Base-by-base conservation (phyloP, 176 grass and related monocot species). In the Lolium perenne region DNA sequence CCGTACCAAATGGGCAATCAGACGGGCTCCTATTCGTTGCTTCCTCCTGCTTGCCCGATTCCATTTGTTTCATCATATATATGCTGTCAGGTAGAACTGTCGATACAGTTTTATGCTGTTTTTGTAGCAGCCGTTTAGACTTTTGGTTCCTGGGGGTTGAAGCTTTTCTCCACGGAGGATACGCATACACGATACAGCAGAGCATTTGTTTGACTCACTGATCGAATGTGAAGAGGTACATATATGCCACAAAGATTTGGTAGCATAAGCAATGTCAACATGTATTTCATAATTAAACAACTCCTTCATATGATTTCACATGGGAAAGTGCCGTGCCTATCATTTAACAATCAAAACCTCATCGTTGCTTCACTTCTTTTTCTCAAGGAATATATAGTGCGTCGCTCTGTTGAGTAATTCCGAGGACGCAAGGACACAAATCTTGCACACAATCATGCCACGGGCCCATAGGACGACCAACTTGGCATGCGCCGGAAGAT, bases 241-340 rank as follows among this genome's bases (percentile, higher is more conserved):
- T 29, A 29, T 83, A 83, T 79, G 74, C 32, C 53, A 71, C 83
- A 63, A 85, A 84, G 85, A 87, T 84, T 81, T 87, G 49, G 81
- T 62, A 17, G 20, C 58, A 69, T 43, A 45, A 16, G 78, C 62
- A 6, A 77, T 17, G 63, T 62, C 88, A 82, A 86, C 71, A 70
- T 69, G 61, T 48, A 43, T 50, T 68, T 60, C 65, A 32, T 76
- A 29, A 17, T 62, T 59, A 50, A 43, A 43, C 81, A 69, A 29
- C 60, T 10, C 40, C 5, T 41, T 41, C 40, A 41, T 41, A 41
- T 41, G 40, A 41, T 87, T 87, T 87, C 89, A 80, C 85, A 91
- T 87, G 89, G 79, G 84, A 75, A 50, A 75, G 32, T 79, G 17
- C 74, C 23, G 20, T 74, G 22, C 22, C 48, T 49, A 29, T 79